Evolutionary conservation across 495 filamentous ascomycete species (phyloP).

Genomic region (Hypomontagnella submonticulosa): DNA sequence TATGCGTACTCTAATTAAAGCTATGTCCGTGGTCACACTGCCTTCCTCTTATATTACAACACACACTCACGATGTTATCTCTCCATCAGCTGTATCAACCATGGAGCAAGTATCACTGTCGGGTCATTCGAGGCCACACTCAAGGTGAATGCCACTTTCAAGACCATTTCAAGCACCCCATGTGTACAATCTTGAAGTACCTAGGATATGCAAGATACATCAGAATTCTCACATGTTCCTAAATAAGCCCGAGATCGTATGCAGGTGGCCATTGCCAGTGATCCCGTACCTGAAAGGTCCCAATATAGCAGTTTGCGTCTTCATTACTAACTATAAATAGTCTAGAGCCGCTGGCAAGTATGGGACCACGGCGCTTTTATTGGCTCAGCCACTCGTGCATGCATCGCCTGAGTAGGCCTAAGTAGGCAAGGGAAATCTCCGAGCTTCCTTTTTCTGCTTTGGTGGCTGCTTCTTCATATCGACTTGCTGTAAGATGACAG

Average conservation of each 20-base stretch:
- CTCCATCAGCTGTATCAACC: too few species aligned
- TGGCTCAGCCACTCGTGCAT: conserved; percentile 34
- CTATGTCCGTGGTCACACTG: too few species aligned
- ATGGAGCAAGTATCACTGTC: too few species aligned
- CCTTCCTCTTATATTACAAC: too few species aligned
- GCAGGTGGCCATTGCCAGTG: conserved; percentile 24
- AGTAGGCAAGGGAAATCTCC: conserved; percentile 26
- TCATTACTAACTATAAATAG: conserved; percentile 29
- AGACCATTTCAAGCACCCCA: neutral
- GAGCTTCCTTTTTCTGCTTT: conserved; percentile 43
- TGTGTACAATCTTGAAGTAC: neutral
- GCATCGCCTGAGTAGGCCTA: conserved; percentile 7
- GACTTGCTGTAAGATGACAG: conserved; percentile 33
- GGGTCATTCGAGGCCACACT: too few species aligned
- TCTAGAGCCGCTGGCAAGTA: conserved; percentile 12
- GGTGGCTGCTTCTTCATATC: conserved; percentile 8
- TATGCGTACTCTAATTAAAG: too few species aligned
- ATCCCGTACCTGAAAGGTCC: conserved; percentile 12
- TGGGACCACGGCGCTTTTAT: conserved; percentile 26
- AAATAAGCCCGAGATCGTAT: conserved; percentile 19
- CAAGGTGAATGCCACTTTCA: conserved; percentile 8
- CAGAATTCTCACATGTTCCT: conserved; percentile 11
- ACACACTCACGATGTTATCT: too few species aligned
- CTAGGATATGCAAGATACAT: conserved; percentile 7
- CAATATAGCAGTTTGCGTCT: conserved; percentile 10